Percentiles rank a stretch among this genome's conserved stretches.
These are phyloP conservation scores for Suillus fuscotomentosus DNA, from an alignment of 768 basidiomycete genomes.

Conservation along the genomic window DNA sequence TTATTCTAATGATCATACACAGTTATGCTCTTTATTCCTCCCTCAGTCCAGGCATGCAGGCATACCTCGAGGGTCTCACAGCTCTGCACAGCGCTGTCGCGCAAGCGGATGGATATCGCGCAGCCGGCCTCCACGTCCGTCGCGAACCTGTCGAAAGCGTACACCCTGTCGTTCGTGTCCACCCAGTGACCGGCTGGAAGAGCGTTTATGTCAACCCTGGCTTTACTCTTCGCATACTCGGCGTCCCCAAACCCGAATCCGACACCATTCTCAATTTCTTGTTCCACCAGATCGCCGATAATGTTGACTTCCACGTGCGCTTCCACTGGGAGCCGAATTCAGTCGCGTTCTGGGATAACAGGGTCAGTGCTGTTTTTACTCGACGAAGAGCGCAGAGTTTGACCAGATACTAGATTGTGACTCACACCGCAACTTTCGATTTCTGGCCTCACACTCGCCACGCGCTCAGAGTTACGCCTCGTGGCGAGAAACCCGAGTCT, in stretches of 20 bases:
- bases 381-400: background rate
- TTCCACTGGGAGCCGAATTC: constrained; percentile 78
- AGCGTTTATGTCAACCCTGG: constrained; percentile 81
- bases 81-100: constrained; percentile 77
- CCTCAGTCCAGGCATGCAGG: constrained; percentile 71
- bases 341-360: constrained; percentile 86
- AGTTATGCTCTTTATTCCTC: constrained; percentile 83
- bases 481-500: constrained; percentile 74
- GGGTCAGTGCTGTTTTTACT: constrained; percentile 41
- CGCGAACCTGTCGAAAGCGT: constrained; percentile 65
- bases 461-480: constrained; percentile 78
- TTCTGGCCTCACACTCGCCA: constrained; percentile 79
- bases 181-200: constrained; percentile 86
- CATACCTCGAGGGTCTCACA: constrained; percentile 69
- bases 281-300: constrained; percentile 68
- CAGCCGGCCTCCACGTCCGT: constrained; percentile 68
- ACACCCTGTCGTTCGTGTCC: constrained; percentile 84
- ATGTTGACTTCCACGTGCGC: constrained; percentile 72
- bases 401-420: constrained; percentile 49
- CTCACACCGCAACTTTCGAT: constrained; percentile 80
- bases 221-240: constrained; percentile 78
- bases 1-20: constrained; percentile 9
- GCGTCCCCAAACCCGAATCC: constrained; percentile 80
- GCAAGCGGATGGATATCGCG: constrained; percentile 73
- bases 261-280: constrained; percentile 69